These are phyloP conservation scores for Logfia minima DNA, from an alignment of 129 eudicot species.

Conservation along the genomic window DNA sequence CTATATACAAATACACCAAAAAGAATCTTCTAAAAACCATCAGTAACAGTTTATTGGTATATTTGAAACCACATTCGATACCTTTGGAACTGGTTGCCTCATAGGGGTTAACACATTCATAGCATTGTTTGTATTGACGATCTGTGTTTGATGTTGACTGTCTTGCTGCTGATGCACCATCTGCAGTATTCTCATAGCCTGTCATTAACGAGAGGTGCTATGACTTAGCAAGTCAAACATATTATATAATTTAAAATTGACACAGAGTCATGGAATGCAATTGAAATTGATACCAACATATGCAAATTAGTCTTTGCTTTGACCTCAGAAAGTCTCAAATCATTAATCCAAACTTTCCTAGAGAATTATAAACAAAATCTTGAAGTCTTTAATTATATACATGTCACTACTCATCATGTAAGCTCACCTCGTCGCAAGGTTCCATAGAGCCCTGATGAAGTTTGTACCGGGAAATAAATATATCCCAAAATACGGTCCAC, in stretches of 20 bases:
- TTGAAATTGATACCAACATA: slow-evolving; percentile 9
- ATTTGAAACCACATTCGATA: slow-evolving; percentile 7
- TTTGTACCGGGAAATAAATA: slow-evolving; percentile 54
- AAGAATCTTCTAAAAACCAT: not conserved
- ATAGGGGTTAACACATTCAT: slow-evolving; percentile 28
- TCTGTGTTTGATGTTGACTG: slow-evolving; percentile 34
- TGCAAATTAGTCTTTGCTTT: slow-evolving; percentile 1
- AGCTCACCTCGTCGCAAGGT: slow-evolving; percentile 43
- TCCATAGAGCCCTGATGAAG: slow-evolving; percentile 40
- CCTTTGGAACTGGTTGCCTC: slow-evolving; percentile 48
- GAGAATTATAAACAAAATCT: not conserved
- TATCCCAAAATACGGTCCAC: slow-evolving; percentile 68
- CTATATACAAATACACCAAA: slow-evolving; percentile 23
- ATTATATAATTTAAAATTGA: slow-evolving; percentile 2
- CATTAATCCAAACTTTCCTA: not conserved
- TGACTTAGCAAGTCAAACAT: slow-evolving; percentile 31
- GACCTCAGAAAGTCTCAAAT: not conserved
- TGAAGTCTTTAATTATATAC: slow-evolving; percentile 3
- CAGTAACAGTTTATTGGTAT: not conserved
- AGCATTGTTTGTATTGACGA: slow-evolving; percentile 25
- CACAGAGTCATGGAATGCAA: not conserved
- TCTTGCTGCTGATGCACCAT: slow-evolving; percentile 44
- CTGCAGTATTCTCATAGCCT: slow-evolving; percentile 34
- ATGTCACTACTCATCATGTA: not conserved
- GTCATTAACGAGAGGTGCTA: slow-evolving; percentile 8